These are phyloP conservation scores for Kandelia obovata DNA, from an alignment of 345 rosid genomes.

Conservation along the genomic window DNA sequence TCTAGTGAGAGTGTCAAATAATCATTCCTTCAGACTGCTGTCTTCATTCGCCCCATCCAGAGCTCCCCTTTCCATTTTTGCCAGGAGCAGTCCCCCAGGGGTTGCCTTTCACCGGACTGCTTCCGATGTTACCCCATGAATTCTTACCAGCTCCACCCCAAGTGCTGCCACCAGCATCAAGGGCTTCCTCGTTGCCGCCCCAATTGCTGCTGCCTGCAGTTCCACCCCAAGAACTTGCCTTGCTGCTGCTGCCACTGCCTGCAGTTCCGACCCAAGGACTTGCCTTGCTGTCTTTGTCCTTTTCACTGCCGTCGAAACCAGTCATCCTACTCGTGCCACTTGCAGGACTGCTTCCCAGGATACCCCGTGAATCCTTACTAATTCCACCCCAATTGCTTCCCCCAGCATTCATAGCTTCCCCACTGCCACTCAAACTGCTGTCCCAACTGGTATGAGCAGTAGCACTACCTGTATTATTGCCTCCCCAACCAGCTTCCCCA, in stretches of 20 bases:
- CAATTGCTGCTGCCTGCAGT: not conserved
- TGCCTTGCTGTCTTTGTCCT: not conserved
- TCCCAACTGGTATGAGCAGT: not conserved
- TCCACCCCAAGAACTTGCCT: not conserved
- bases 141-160: not conserved
- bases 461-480: not conserved
- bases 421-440: not conserved
- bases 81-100: not conserved
- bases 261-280: not conserved
- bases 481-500: not conserved
- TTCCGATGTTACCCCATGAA: not conserved
- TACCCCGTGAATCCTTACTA: not conserved
- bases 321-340: not conserved
- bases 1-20: too few species aligned
- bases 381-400: not conserved
- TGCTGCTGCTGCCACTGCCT: not conserved
- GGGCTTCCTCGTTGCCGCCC: not conserved
- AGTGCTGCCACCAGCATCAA: not conserved
- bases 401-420: not conserved
- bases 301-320: not conserved
- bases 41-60: not conserved
- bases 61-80: not conserved
- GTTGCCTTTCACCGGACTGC: not conserved
- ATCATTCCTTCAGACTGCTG: too few species aligned
- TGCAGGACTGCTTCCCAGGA: constrained; percentile 11